Base-by-base conservation (phyloP, 805 yeast species). In the Yarrowia yakushimensis region DNA sequence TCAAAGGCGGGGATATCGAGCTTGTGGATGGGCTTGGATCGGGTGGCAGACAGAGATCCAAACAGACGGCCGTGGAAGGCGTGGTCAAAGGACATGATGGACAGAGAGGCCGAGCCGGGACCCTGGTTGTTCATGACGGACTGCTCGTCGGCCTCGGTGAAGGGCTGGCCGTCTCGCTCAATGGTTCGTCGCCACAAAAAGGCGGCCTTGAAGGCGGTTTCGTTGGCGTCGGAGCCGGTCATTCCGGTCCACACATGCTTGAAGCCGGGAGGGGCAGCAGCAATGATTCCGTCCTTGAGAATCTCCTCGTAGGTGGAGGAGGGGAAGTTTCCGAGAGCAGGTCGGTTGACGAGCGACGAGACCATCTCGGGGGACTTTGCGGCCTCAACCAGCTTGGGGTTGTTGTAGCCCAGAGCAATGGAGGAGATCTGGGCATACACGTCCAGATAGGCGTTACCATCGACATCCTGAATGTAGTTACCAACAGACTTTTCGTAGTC, bases 11-110 rank as follows among this genome's bases (percentile, higher is more conserved):
- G 98, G 77, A 93, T 72, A 64, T 78, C 81, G 75, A 92, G 79
- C 79, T 93, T 92, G 81, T 92, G 98, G 69, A 93, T 83, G 67
- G 97, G 97, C 80, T 90, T 93, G 63, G 97, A 90, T 74, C 96
- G 85, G 39, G 98, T 92, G 67, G 90, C 84, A 7, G 97, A 88
- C 45, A 89, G 91, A 62, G 96, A 83, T 23, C 97, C 98, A 77
- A 92, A 90, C 66, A 91, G 77, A 77, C 98, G 85, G 67, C 98
- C 98, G 74, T 92, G 98, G 88, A 92, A 93, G 30, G 94, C 94
- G 67, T 84, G 81, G 75, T 85, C 85, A 77, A 92, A 92, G 5
- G 97, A 90, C 67, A 93, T 72, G 65, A 92, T 87, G 57, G 96
- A 90, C 68, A 88, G 76, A 36, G 87, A 88, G 34, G 97, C 96